Base-by-base conservation (phyloP, 495 filamentous ascomycete genomes). In the Aspergillus cristatus region DNA sequence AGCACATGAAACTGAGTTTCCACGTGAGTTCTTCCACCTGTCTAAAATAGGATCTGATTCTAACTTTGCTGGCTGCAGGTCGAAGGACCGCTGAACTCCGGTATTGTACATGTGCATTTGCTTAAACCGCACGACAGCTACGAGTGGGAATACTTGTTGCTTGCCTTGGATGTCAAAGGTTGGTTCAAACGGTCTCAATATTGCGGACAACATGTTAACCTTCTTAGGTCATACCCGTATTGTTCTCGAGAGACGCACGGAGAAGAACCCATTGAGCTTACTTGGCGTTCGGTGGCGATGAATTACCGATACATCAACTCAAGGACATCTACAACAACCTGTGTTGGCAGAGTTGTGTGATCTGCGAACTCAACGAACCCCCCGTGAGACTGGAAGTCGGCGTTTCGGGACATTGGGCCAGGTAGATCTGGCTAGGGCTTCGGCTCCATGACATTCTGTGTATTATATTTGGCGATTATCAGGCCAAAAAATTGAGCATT, bases 1-100 rank as follows among this genome's bases (percentile, higher is more conserved):
- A 96, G 47, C 87, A 96, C 62, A 48, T 96, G 43, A 67, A 71
- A 32, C 86, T 98, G 72, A 81, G 84, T 35, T 98, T 98, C 57
- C 81, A 94, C 56, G 86, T 89, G 65, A 41, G 44, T 26, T n/a
- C 11, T 10, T 36, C 7, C 0, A 4, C 8, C 20, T 24, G 31
- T 28, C 13, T n/a, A 4, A 4, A 24, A 24, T 31, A 29, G 18
- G 5, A 13, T 39, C 14, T 16, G 24, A 33, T 14, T 12, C 34
- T 18, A 35, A 55, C 65, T 25, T 55, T 28, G 25, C 32, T 46
- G 18, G 53, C 12, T 7, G 11, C 47, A 89, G 83, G 84, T 94
- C 28, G 82, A 90, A 63, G 91, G 91, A 1, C 82, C 87, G 3
- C 60, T 78, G 24, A 81, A 80, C 44, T 70, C 70, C 14, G 91